These are phyloP conservation scores for Punica granatum DNA, from an alignment of 345 rosid genomes.

Conservation along the genomic window DNA sequence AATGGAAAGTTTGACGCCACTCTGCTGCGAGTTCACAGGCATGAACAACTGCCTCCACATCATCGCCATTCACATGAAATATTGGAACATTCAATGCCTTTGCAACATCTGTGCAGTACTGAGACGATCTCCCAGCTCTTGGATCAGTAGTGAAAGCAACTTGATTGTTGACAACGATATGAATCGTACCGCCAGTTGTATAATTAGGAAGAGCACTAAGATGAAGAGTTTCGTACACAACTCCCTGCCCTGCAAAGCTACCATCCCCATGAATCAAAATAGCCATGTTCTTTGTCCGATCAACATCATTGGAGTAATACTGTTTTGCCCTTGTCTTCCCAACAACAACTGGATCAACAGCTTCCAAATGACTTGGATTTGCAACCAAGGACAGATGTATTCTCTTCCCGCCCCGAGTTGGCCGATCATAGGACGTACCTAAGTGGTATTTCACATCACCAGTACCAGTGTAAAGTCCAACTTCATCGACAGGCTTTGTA, in stretches of 20 bases:
- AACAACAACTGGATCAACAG: conserved; percentile 21
- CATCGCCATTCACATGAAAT: conserved; percentile 22
- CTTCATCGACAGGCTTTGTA: conserved; percentile 19
- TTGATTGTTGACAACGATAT: conserved; percentile 20
- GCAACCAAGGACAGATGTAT: conserved; percentile 20
- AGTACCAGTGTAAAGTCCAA: conserved; percentile 21
- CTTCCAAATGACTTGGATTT: conserved; percentile 23
- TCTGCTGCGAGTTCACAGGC: conserved; percentile 22
- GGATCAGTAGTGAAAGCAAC: conserved; percentile 24
- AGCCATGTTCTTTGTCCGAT: conserved; percentile 16
- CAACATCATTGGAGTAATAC: conserved; percentile 16
- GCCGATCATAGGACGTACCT: conserved; percentile 22
- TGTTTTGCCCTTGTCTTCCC: conserved; percentile 22
- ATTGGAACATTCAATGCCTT: conserved; percentile 21
- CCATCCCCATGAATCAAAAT: conserved; percentile 21
- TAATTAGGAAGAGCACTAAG: conserved; percentile 22
- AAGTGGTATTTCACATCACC: conserved; percentile 23
- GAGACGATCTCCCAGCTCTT: conserved; percentile 19
- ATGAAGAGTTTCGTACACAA: conserved; percentile 21
- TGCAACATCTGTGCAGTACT: conserved; percentile 21
- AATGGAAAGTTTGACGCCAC: conserved; percentile 22
- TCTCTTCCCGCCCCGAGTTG: conserved; percentile 21
- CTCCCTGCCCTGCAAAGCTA: conserved; percentile 22
- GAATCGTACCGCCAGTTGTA: conserved; percentile 17
- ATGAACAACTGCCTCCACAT: conserved; percentile 22